phyloP scores from a whole-genome alignment of 805 yeast species.

The Candida loeiensis region DNA sequence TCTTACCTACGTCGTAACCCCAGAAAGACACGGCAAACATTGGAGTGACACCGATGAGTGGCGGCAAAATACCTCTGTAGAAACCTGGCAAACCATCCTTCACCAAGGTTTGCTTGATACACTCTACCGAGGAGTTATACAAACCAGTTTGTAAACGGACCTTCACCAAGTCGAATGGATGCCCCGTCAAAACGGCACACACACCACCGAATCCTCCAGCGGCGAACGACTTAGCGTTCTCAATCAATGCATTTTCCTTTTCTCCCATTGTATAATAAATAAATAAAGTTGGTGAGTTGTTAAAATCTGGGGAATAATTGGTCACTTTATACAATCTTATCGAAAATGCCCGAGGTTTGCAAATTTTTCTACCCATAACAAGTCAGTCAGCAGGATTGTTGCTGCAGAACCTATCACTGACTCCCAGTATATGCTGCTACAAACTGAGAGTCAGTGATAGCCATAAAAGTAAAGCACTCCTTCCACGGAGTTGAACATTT shows the following conservation, averaged over 20 bases:
- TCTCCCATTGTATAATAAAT: constrained; percentile 34
- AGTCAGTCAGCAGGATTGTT: too few relatives aligned
- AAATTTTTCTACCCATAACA: too few relatives aligned
- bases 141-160: constrained; percentile 88
- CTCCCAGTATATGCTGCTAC: too few relatives aligned
- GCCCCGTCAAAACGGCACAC: constrained; percentile 90
- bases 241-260: constrained; percentile 50
- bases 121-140: constrained; percentile 57
- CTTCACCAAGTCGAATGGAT: constrained; percentile 91
- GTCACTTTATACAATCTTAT: constrained; percentile 1
- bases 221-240: constrained; percentile 80
- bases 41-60: constrained; percentile 94
- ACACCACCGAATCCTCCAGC: constrained; percentile 97
- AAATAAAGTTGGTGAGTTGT: not conserved
- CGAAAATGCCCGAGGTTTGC: constrained; percentile 1
- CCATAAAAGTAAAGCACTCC: too few relatives aligned
- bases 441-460: too few relatives aligned
- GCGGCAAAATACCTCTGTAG: constrained; percentile 92
- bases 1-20: constrained; percentile 95
- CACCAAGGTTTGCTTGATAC: constrained; percentile 67
- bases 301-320: constrained; percentile 6
- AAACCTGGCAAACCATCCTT: constrained; percentile 76
- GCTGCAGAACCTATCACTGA: too few relatives aligned
- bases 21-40: constrained; percentile 98
- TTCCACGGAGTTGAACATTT: too few relatives aligned